Conservation (phyloP, 768 basidiomycete species). For the Cytidiella melzeri region DNA sequence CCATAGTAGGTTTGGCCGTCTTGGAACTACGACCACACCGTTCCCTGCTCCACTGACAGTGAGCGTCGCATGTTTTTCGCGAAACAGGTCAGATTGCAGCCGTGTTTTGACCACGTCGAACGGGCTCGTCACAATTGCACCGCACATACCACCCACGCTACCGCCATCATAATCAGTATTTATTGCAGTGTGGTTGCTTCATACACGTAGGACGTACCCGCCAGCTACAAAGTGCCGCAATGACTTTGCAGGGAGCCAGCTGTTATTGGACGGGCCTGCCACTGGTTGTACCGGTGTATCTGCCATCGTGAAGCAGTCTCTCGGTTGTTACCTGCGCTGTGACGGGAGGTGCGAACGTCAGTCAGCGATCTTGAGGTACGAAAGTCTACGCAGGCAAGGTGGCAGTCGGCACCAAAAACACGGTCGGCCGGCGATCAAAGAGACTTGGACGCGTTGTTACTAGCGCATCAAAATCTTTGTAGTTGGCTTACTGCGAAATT, state of each 20-base stretch:
- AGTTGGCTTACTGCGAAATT: no score
- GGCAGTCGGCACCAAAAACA: no score
- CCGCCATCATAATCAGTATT: slow-evolving; percentile 8
- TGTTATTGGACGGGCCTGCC: slow-evolving; percentile 29
- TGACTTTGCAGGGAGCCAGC: slow-evolving; percentile 62
- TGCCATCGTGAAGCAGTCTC: slow-evolving; percentile 15
- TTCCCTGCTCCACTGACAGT: slow-evolving; percentile 18
- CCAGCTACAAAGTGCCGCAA: slow-evolving; percentile 83
- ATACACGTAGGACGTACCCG: slow-evolving; percentile 49
- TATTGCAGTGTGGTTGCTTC: neutral
- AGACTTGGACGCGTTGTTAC: no score
- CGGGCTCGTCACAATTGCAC: slow-evolving; percentile 92
- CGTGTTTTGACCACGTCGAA: slow-evolving; percentile 99
- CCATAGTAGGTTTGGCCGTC: slow-evolving; percentile 60
- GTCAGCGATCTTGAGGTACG: no score
- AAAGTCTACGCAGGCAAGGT: no score
- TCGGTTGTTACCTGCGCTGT: no score
- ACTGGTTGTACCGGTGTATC: slow-evolving; percentile 18
- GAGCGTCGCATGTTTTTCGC: slow-evolving; percentile 34
- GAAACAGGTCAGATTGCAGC: slow-evolving; percentile 85
- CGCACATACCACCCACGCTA: slow-evolving; percentile 96
- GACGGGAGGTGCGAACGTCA: no score
- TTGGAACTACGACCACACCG: slow-evolving; percentile 24
- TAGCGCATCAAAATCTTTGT: no score
- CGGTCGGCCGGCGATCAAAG: no score